Evolutionary conservation across 306 rosid genomes (phyloP).

Genomic region (Acacia melanoxylon): DNA sequence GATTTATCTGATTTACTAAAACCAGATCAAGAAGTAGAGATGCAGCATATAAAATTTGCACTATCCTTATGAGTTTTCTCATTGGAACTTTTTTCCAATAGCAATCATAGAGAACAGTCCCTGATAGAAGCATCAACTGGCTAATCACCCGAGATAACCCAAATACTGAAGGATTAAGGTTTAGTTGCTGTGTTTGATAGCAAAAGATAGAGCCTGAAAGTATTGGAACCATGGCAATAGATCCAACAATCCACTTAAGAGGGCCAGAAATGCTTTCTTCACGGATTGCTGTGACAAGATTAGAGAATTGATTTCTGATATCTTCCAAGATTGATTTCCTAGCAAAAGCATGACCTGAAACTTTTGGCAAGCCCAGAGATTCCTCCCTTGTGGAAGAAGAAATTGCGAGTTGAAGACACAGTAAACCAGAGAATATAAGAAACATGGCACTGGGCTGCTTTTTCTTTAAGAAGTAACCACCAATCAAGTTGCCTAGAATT

Average conservation of each 20-base stretch:
- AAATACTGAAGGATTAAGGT: constrained; percentile 69
- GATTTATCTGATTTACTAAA: constrained; percentile 68
- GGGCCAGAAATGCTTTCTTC: constrained; percentile 54
- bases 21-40: constrained; percentile 79
- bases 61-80: constrained; percentile 56
- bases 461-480: constrained; percentile 66
- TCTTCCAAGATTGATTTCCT: constrained; percentile 47
- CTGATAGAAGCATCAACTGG: constrained; percentile 78
- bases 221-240: constrained; percentile 73
- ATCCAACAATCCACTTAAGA: constrained; percentile 73
- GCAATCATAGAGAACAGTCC: constrained; percentile 59
- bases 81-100: constrained; percentile 61
- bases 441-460: constrained; percentile 68
- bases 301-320: constrained; percentile 53
- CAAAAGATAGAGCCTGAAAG: constrained; percentile 83
- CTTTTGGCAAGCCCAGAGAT: constrained; percentile 57
- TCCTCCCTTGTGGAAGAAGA: constrained; percentile 66
- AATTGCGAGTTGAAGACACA: constrained; percentile 59
- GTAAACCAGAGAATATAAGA: constrained; percentile 50
- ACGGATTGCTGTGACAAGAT: constrained; percentile 49
- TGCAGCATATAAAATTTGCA: constrained; percentile 66
- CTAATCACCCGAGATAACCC: constrained; percentile 78
- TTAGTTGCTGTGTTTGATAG: constrained; percentile 78
- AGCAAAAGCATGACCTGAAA: constrained; percentile 30
- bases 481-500: constrained; percentile 79